Evolutionary conservation across 257 asterid species (phyloP).

Genomic region (Cruciata laevipes): DNA sequence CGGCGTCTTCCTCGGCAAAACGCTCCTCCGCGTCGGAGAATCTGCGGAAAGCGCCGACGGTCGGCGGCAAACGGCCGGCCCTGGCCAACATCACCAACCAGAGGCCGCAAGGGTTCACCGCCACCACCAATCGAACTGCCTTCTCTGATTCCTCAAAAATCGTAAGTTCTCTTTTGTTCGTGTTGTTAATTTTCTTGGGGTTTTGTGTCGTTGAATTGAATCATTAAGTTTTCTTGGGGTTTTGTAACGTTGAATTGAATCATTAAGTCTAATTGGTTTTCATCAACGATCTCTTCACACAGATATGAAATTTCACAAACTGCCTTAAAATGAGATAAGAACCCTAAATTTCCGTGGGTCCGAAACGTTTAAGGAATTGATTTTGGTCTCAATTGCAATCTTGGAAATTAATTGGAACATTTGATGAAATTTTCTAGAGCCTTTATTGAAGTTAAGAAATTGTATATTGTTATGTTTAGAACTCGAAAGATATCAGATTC

Average conservation of each 20-base stretch:
- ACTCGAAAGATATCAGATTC: neutral
- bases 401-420: neutral
- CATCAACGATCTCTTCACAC: neutral
- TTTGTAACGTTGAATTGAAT: neutral
- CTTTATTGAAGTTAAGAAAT: neutral
- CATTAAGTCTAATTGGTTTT: neutral
- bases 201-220: neutral
- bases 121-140: conserved; percentile 22
- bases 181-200: neutral
- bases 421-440: neutral
- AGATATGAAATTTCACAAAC: too few species aligned
- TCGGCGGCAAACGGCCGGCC: conserved; percentile 59
- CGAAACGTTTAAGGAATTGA: neutral
- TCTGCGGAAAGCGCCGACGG: conserved; percentile 29
- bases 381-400: neutral
- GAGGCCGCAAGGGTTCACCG: conserved; percentile 29
- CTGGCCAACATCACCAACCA: conserved; percentile 64
- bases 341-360: neutral
- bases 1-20: conserved; percentile 65
- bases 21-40: conserved; percentile 44
- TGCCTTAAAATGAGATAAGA: too few species aligned
- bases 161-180: conserved; percentile 32
- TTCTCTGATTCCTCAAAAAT: conserved; percentile 43
- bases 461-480: neutral
- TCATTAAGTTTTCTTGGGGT: conserved; percentile 1